Conservation (phyloP, 202 grass and related monocot species). For the Musa balbisiana region DNA sequence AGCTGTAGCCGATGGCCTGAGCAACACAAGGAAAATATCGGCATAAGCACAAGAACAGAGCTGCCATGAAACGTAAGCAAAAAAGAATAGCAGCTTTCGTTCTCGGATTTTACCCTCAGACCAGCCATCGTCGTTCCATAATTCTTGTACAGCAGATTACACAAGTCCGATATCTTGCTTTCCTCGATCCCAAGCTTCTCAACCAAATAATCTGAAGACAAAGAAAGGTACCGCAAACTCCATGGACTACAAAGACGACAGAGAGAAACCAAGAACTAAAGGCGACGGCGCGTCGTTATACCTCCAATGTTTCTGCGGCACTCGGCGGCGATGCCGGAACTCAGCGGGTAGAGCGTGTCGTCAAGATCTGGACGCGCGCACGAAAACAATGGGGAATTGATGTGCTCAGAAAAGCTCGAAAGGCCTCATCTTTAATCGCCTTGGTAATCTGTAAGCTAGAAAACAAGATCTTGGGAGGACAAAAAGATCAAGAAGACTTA, state of each 20-base stretch:
- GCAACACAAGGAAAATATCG: not conserved
- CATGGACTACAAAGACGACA: not conserved
- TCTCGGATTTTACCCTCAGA: conserved; percentile 47
- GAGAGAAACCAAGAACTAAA: too few relatives aligned
- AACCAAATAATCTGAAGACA: conserved; percentile 55
- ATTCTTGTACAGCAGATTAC: conserved; percentile 87
- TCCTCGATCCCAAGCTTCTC: conserved; percentile 81
- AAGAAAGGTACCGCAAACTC: not conserved
- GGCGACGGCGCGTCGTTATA: conserved; percentile 1
- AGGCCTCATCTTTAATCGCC: too few relatives aligned
- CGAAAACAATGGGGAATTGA: not conserved
- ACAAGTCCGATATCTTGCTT: conserved; percentile 56
- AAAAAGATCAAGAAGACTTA: conserved; percentile 20
- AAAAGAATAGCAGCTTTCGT: not conserved
- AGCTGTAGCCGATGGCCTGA: conserved; percentile 81
- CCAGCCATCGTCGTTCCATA: conserved; percentile 98
- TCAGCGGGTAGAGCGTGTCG: conserved; percentile 85
- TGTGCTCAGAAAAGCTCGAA: too few relatives aligned
- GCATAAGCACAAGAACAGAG: too few relatives aligned
- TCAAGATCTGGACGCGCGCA: conserved; percentile 51
- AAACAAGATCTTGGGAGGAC: too few relatives aligned
- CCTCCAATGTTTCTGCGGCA: conserved; percentile 82
- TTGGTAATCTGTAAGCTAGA: too few relatives aligned
- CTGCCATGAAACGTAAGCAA: not conserved
- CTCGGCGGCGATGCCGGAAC: conserved; percentile 56